Percentiles rank a stretch among this genome's conserved stretches.
Evolutionary conservation across 192 early-diverging fungal species (phyloP).

Genomic region (Dissophora ornata): DNA sequence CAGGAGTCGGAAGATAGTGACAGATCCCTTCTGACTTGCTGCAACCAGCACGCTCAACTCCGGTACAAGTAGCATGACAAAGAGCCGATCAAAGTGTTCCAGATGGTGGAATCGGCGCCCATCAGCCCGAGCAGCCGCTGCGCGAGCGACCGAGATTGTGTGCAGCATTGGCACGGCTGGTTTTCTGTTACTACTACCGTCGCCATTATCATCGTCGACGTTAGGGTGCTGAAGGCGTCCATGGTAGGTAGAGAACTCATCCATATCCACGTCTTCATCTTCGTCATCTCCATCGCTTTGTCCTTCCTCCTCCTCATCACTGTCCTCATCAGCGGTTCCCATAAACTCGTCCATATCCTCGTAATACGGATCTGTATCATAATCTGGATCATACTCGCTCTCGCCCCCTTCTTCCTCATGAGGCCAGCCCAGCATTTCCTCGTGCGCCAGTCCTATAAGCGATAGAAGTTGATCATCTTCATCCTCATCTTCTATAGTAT

Average conservation of each 20-base stretch:
- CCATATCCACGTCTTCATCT: slow-evolving; percentile 5
- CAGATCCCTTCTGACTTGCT: slow-evolving; percentile 50
- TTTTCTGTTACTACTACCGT: too few species aligned
- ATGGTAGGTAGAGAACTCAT: background rate
- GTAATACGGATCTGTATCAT: slow-evolving; percentile 20
- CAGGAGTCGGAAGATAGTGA: slow-evolving; percentile 40
- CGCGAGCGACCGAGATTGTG: slow-evolving; percentile 38
- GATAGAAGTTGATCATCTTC: slow-evolving; percentile 31
- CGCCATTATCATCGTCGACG: background rate
- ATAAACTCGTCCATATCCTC: slow-evolving; percentile 28
- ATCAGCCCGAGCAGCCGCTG: slow-evolving; percentile 34
- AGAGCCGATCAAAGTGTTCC: slow-evolving; percentile 52
- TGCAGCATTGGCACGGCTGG: slow-evolving; percentile 4
- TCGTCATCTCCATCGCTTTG: slow-evolving; percentile 14
- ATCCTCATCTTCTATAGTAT: slow-evolving; percentile 1
- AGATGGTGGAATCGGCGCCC: slow-evolving; percentile 25
- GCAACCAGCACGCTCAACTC: slow-evolving; percentile 34
- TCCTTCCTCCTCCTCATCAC: slow-evolving; percentile 1
- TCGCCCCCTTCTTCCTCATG: slow-evolving; percentile 1
- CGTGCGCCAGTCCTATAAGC: background rate
- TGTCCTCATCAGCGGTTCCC: slow-evolving; percentile 13
- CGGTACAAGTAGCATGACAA: slow-evolving; percentile 43
- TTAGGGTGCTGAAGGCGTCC: too few species aligned
- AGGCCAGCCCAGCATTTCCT: too few species aligned
- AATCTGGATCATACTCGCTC: slow-evolving; percentile 18